Evolutionary conservation across 305 asterid species (phyloP), one percentile per base, ranked within the genome.

Genomic region (Petunia hybrid): DNA sequence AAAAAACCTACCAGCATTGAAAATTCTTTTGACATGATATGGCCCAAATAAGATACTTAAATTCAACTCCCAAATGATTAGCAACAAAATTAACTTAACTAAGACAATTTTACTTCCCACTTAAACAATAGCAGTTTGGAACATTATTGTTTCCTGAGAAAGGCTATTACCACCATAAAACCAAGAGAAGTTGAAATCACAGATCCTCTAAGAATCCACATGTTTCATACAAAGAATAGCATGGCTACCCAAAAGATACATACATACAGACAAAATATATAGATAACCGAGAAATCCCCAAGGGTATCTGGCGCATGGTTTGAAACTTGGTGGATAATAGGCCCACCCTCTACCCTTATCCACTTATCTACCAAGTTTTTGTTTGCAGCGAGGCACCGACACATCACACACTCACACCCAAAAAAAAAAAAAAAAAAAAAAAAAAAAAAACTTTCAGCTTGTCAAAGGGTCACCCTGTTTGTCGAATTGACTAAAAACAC

Each of bases 1-100:
- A 55, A 79, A 60, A 77, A 69, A 83, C 81, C 83, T 74, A 84
- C 57, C 84, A 87, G 76, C 77, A 82, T 82, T 85, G 85, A 82
- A 84, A 64, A 75, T 76, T 81, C 57, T 79, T 76, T 67, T 73
- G 74, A 80, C 66, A 68, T 70, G 77, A 81, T 4, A 64, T 38
- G 68, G 31, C 43, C 31, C 16, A 51, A 81, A 56, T 75, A 8
- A 61, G 57, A 79, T 45, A 69, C 66, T 39, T 60, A 74, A 82
- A 80, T 74, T 36, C 12, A 71, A 35, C 42, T 10, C 60, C 78
- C 13, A 71, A 40, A 48, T n/a, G 8, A 70, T 48, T 12, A 12
- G 78, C 62, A 71, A 73, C 43, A 73, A 73, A 73, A 71, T 10
- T 71, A 71, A 73, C 78, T 36, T 35, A 73, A 51, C 6, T 60